These are phyloP conservation scores for Omphalotus guepiniiformis DNA, from an alignment of 768 basidiomycete species.

Conservation along the genomic window DNA sequence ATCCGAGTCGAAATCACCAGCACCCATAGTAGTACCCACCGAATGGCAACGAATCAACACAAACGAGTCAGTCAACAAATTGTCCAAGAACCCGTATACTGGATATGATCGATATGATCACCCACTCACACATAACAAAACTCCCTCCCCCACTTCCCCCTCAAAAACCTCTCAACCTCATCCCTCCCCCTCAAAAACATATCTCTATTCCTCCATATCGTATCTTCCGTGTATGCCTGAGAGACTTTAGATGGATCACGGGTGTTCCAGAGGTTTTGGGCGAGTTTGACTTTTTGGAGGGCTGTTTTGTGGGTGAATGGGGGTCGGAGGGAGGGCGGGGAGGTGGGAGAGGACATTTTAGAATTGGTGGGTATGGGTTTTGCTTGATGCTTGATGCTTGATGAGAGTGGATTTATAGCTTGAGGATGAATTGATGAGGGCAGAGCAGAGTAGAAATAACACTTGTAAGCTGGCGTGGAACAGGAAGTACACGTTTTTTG, in stretches of 20 bases:
- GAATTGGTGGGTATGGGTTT: background rate
- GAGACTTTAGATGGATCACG: constrained; percentile 32
- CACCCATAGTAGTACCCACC: too few species aligned
- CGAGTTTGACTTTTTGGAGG: constrained; percentile 43
- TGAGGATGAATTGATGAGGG: too few species aligned
- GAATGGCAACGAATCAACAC: too few species aligned
- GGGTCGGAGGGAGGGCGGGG: too few species aligned
- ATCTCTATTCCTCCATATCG: constrained; percentile 54
- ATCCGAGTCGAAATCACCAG: background rate
- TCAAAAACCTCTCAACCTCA: constrained; percentile 42
- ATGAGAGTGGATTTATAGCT: too few species aligned
- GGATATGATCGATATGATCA: background rate
- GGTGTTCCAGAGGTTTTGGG: constrained; percentile 50
- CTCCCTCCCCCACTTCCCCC: constrained; percentile 50
- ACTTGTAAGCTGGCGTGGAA: too few species aligned
- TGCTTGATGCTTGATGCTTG: too few species aligned
- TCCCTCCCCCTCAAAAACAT: constrained; percentile 40
- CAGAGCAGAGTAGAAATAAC: too few species aligned
- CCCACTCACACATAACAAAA: constrained; percentile 37
- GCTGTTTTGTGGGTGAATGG: constrained; percentile 28
- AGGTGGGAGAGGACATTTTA: background rate
- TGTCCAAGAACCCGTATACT: background rate
- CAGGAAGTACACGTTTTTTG: too few species aligned
- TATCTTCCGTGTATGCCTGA: constrained; percentile 47
- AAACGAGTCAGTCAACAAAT: background rate